Conservation (phyloP, 2,329 filamentous ascomycete genomes). For the Aureobasidium mangrovei region DNA sequence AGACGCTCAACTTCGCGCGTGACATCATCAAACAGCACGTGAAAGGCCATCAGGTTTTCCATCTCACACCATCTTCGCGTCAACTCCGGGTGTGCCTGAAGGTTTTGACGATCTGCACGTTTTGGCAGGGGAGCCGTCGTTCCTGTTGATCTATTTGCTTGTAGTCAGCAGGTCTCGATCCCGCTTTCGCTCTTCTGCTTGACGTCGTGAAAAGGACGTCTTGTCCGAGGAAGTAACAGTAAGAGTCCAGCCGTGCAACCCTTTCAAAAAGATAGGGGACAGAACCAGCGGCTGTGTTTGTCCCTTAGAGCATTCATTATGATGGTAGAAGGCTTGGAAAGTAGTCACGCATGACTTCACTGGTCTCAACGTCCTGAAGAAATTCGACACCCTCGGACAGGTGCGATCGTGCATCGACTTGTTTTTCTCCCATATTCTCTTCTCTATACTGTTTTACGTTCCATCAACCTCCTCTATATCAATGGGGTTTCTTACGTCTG, state of each 20-base stretch:
- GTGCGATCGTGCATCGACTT: neutral
- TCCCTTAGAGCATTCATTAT: neutral
- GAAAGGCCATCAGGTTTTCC: neutral
- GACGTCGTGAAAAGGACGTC: too few relatives aligned
- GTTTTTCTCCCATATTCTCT: neutral
- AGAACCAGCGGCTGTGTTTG: neutral
- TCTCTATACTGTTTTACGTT: neutral
- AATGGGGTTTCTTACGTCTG: neutral
- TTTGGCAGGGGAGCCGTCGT: neutral
- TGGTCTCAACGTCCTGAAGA: neutral
- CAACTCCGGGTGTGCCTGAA: neutral
- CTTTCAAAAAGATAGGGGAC: neutral
- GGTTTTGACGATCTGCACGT: neutral
- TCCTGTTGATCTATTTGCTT: slow-evolving; percentile 3
- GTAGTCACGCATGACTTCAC: slow-evolving; percentile 7
- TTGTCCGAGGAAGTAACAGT: too few relatives aligned
- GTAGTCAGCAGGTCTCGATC: neutral
- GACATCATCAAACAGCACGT: too few relatives aligned
- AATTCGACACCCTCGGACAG: neutral
- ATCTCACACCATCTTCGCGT: neutral
- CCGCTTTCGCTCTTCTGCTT: too few relatives aligned
- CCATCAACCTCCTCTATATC: neutral
- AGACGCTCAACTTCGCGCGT: neutral
- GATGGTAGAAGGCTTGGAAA: neutral
- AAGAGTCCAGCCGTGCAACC: too few relatives aligned